Percentiles rank a stretch among this genome's conserved stretches.
These are phyloP conservation scores for Citrus unshiu DNA, from an alignment of 345 rosid genomes.

Conservation along the genomic window DNA sequence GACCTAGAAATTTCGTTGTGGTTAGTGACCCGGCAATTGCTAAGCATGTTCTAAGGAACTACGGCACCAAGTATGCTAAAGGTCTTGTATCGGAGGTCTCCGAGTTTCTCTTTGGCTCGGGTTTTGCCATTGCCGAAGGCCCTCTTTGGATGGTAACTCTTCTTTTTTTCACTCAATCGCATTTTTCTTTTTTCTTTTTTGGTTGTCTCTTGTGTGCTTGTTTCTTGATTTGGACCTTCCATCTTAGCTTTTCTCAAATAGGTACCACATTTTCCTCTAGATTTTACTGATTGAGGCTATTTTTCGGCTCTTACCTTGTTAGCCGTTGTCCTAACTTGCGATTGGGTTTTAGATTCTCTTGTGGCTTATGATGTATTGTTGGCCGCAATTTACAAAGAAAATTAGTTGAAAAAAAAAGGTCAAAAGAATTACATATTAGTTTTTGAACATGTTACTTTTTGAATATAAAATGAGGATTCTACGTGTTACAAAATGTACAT, in stretches of 20 bases:
- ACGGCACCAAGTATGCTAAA: slow-evolving; percentile 72
- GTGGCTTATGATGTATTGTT: too few relatives aligned
- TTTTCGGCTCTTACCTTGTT: too few relatives aligned
- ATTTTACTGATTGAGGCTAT: too few relatives aligned
- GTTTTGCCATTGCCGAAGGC: slow-evolving; percentile 93
- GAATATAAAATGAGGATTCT: too few relatives aligned
- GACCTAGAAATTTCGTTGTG: slow-evolving; percentile 82
- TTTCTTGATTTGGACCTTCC: not conserved
- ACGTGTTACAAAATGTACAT: too few relatives aligned
- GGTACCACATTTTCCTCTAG: not conserved
- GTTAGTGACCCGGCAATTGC: slow-evolving; percentile 92
- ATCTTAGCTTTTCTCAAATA: not conserved
- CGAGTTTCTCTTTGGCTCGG: slow-evolving; percentile 84
- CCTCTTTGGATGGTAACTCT: slow-evolving; percentile 77
- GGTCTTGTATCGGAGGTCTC: slow-evolving; percentile 94
- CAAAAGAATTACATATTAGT: too few relatives aligned
- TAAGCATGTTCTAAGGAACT: slow-evolving; percentile 77
- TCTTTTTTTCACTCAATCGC: too few relatives aligned
- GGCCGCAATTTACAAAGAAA: too few relatives aligned
- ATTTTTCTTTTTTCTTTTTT: not conserved
- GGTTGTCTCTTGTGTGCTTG: not conserved
- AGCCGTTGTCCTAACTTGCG: too few relatives aligned
- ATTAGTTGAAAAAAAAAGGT: too few relatives aligned
- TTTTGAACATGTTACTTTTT: too few relatives aligned
- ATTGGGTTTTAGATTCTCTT: too few relatives aligned